Conservation (phyloP, 2,329 filamentous ascomycete genomes). For the Akanthomyces dipterigenus region DNA sequence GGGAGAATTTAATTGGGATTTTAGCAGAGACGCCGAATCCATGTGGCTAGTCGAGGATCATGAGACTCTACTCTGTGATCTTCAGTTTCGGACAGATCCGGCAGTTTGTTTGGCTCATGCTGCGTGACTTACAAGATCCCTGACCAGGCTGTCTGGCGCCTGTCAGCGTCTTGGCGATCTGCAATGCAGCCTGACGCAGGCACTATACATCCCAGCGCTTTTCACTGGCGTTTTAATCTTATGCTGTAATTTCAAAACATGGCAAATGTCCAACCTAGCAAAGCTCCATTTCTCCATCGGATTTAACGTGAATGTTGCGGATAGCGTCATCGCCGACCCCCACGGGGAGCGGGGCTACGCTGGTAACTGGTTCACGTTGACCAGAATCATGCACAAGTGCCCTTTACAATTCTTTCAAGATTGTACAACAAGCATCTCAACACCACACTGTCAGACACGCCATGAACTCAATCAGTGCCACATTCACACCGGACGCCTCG, state of each 20-base stretch:
- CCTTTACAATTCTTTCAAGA: background rate
- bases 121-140: background rate
- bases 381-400: background rate
- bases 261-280: background rate
- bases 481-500: constrained; percentile 33
- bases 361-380: background rate
- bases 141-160: background rate
- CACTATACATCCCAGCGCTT: background rate
- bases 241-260: background rate
- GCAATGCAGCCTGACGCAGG: background rate
- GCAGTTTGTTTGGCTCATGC: background rate
- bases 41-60: background rate
- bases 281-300: background rate
- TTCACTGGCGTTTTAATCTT: background rate
- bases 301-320: background rate
- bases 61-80: background rate
- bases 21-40: background rate
- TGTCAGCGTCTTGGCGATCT: background rate
- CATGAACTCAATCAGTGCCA: constrained; percentile 38
- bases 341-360: background rate
- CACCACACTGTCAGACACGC: background rate
- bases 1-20: background rate
- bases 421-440: background rate
- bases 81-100: background rate
- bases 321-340: constrained; percentile 4